A percentile compares a stretch with the other conserved stretches of the same genome.
These are phyloP conservation scores for Cyanodermella asteris DNA, from an alignment of 2,329 filamentous ascomycete genomes.

Conservation along the genomic window DNA sequence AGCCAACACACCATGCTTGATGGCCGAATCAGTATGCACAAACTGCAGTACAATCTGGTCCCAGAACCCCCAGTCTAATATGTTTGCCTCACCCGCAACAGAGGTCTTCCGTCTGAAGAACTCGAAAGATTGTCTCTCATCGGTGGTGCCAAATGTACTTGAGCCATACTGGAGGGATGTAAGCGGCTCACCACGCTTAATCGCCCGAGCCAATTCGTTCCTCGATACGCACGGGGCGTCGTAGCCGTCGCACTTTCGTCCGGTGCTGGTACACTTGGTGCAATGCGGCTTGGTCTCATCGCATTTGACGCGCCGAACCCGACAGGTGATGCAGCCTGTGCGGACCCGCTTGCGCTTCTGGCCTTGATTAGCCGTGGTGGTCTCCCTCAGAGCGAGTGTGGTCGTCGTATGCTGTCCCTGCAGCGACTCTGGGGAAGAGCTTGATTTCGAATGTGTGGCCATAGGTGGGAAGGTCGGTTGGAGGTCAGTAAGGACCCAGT, in stretches of 20 bases:
- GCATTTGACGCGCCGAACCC: constrained; percentile 8
- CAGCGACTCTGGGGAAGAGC: background rate
- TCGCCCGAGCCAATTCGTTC: background rate
- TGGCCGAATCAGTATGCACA: constrained; percentile 8
- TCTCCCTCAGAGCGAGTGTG: background rate
- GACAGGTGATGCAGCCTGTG: background rate
- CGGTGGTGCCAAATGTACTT: constrained; percentile 1
- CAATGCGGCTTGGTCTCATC: constrained; percentile 8
- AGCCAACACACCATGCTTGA: constrained; percentile 11
- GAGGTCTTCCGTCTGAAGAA: constrained; percentile 8
- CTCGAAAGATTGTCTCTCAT: constrained; percentile 9
- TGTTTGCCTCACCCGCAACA: constrained; percentile 6
- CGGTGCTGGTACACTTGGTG: constrained; percentile 7
- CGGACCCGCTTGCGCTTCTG: background rate
- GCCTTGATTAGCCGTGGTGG: background rate
- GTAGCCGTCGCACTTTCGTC: constrained; percentile 9
- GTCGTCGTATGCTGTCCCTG: background rate
- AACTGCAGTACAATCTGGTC: constrained; percentile 9
- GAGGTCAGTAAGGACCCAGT: background rate
- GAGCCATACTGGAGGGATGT: background rate
- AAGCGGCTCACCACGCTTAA: background rate
- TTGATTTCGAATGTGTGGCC: background rate
- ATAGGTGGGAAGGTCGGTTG: background rate
- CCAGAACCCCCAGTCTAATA: constrained; percentile 6
- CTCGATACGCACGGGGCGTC: background rate